Base-by-base conservation (phyloP, 306 rosid species). In the Hippophae rhamnoides region DNA sequence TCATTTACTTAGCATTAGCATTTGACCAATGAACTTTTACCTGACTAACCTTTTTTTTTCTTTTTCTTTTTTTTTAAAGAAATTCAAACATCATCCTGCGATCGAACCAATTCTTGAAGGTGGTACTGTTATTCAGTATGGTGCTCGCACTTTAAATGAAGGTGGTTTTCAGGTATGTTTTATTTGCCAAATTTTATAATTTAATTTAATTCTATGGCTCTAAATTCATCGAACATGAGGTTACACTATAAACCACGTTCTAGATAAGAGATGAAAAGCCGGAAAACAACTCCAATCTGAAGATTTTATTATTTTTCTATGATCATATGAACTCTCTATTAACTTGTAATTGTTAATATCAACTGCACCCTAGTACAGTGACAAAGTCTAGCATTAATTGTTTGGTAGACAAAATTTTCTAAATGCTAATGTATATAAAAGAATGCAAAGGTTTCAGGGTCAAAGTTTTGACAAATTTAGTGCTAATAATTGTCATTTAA, bases 131-230 rank as follows among this genome's bases (percentile, higher is more conserved):
- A 72, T 92, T 68, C 95, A 92, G 76, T 87, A 85, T 69, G 96
- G 98, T 43, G 96, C 98, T 76, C 96, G 98, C 72, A 79, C 87
- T 40, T 81, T 92, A 74, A 92, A 92, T 74, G 98, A 92, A 72
- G 96, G 96, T 53, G 98, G 98, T 73, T 76, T 85, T 73, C 98
- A 90, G 98, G 98, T 90, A 71, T 41, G 76, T 47, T 43, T 58
- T 64, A 26, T 31, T 11, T 66, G 53, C 48, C 6, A 43, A 13
- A 56, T 43, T 51, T 25, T 64, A 47, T 54, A 63, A 44, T 58
- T 23, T 43, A 69, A 44, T 62, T 54, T 60, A 9, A 45, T 31
- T 31, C 4, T 31, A 31, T 31, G 38, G 38, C 38, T 31, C 38
- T 31, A 31, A 31, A 31, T 2, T 31, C 1, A 0, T 31, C 38